These are phyloP conservation scores for Canna indica DNA, from an alignment of 176 grass and related monocot species.

Conservation along the genomic window DNA sequence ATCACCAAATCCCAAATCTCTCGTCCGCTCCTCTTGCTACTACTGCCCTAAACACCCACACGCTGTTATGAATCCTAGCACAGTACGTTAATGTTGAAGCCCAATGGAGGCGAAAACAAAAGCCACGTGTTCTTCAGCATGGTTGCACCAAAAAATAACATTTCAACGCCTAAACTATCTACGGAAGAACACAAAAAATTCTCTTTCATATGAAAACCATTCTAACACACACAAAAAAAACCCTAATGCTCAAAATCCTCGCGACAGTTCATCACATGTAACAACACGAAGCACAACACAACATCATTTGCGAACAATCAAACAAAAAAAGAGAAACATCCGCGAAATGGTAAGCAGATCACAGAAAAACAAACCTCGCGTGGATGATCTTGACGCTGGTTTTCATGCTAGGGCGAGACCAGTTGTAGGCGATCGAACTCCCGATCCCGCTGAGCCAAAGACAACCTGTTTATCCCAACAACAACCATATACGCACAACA, in stretches of 20 bases:
- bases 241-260: not conserved
- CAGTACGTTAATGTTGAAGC: too few species aligned
- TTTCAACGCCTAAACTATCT: too few species aligned
- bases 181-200: too few species aligned
- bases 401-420: conserved; percentile 89
- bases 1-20: too few species aligned
- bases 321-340: not conserved
- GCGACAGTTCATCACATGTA: not conserved
- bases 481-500: not conserved
- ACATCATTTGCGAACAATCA: not conserved
- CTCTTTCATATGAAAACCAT: not conserved
- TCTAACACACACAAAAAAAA: not conserved
- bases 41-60: too few species aligned
- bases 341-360: not conserved
- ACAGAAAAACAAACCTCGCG: conserved; percentile 57
- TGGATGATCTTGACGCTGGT: conserved; percentile 98
- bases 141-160: too few species aligned
- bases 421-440: conserved; percentile 92
- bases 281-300: not conserved
- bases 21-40: too few species aligned
- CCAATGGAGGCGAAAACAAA: too few species aligned
- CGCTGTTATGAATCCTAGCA: too few species aligned
- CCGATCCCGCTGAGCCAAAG: conserved; percentile 84
- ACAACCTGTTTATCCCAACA: conserved; percentile 35
- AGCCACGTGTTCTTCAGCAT: too few species aligned